Evolutionary conservation across 768 basidiomycete genomes (phyloP).

Genomic region (Sporobolomyces phaffii): DNA sequence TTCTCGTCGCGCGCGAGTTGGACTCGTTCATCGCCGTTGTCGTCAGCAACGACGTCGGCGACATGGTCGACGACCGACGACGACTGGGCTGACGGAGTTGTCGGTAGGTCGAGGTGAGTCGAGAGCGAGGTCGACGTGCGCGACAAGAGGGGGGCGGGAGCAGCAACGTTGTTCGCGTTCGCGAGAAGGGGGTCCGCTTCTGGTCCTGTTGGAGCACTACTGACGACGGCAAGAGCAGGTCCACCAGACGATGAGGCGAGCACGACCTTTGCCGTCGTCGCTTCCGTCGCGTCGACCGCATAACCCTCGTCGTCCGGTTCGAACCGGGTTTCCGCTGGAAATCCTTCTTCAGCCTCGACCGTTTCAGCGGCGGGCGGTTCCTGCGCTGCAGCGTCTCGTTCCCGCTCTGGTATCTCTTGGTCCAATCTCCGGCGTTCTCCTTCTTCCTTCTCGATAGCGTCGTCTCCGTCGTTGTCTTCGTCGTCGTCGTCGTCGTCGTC

Average conservation of each 20-base stretch:
- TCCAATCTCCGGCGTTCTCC: background rate
- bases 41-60: background rate
- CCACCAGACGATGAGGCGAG: no score
- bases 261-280: no score
- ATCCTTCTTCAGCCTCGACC: no score
- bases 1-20: constrained; percentile 1
- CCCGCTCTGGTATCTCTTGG: background rate
- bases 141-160: background rate
- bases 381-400: background rate
- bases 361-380: no score
- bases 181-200: no score
- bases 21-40: no score
- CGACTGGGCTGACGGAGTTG: background rate
- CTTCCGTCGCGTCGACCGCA: no score
- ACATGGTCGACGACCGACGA: background rate
- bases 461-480: background rate
- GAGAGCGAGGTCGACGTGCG: constrained; percentile 3
- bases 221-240: no score
- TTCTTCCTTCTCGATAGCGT: background rate
- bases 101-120: background rate
- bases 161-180: no score
- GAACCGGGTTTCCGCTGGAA: no score
- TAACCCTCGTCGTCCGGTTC: no score
- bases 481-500: background rate
- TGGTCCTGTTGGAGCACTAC: no score